Evolutionary conservation across 2,329 filamentous ascomycete species (phyloP), one percentile per base, ranked within the genome.

Genomic region (Hirsutella minnesotensis): DNA sequence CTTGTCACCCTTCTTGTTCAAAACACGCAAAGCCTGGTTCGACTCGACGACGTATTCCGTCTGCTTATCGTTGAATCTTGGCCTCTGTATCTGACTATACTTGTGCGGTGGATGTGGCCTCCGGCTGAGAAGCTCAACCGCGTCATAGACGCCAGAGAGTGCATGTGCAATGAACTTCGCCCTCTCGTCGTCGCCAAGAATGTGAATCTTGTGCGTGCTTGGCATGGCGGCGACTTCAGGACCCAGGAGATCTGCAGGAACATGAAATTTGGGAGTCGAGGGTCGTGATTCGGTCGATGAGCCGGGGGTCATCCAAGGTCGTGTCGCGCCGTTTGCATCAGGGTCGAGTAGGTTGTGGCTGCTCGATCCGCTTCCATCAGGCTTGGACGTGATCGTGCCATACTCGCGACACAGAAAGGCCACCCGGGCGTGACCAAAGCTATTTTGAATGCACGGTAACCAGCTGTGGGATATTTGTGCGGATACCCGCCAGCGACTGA

Each of bases 131-230:
- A 61, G 48, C 34, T 64, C 59, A 3, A 67, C 61, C 1, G 62
- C 63, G 34, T 65, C 61, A 46, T 67, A 67, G 1, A 67, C 57
- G 13, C 59, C 60, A 3, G 60, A 65, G 7, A 67, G 51, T 1
- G 62, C 63, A 37, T 67, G 64, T 3, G 64, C 63, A 10, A 67
- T 61, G 20, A 65, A 66, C 19, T 59, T 57, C 18, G 64, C 64
- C 33, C 63, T 53, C 37, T 58, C 61, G 46, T 68, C 65, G 40
- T 63, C 56, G 19, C 63, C 65, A 2, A 70, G 56, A 9, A 67
- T 65, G 41, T 67, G 60, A 18, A 67, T 65, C 22, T 63, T 66
- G 44, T 63, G 61, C 2, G 58, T 60, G 0, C 54, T 52, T 15
- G 56, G 55, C n/a, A 58, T 52, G 38, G 52, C 53, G 20, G 59